A percentile compares a stretch with the other conserved stretches of the same genome.
phyloP scores from a whole-genome alignment of 257 asterid species.

The Nicotiana undulata region DNA sequence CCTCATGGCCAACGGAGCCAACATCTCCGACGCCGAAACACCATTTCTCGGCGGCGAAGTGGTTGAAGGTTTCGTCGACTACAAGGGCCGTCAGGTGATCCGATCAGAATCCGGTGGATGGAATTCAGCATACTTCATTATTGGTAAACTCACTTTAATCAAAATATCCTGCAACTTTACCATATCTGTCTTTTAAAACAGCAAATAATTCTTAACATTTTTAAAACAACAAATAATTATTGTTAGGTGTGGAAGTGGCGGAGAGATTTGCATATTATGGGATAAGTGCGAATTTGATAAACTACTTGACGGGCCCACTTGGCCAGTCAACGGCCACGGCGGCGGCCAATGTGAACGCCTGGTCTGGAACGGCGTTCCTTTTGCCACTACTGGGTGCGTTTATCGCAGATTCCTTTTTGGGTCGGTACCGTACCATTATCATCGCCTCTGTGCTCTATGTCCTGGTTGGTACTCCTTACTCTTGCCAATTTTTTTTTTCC shows the following conservation, averaged over 20 bases:
- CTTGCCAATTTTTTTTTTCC: background rate
- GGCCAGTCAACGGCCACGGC: conserved; percentile 11
- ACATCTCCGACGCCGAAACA: background rate
- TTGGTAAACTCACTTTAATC: background rate
- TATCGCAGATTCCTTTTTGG: conserved; percentile 5
- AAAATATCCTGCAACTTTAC: no score
- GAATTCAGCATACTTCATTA: conserved; percentile 10
- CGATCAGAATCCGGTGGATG: conserved; percentile 11
- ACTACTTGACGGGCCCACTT: conserved; percentile 1
- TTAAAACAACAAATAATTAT: no score
- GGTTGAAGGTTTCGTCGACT: background rate
- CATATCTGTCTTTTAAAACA: background rate
- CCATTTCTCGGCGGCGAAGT: background rate
- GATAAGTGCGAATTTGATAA: conserved; percentile 5
- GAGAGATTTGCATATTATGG: conserved; percentile 13
- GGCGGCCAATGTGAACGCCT: conserved; percentile 4
- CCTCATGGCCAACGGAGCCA: background rate
- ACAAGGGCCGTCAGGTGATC: background rate
- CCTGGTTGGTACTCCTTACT: background rate
- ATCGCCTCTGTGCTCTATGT: conserved; percentile 5
- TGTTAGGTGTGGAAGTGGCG: conserved; percentile 4
- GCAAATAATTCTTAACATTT: no score
- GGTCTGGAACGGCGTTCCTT: conserved; percentile 5
- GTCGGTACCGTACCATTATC: conserved; percentile 7
- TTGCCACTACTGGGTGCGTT: conserved; percentile 8